These are phyloP conservation scores for Collybia sp. DNA, from an alignment of 768 basidiomycete species.

Conservation along the genomic window DNA sequence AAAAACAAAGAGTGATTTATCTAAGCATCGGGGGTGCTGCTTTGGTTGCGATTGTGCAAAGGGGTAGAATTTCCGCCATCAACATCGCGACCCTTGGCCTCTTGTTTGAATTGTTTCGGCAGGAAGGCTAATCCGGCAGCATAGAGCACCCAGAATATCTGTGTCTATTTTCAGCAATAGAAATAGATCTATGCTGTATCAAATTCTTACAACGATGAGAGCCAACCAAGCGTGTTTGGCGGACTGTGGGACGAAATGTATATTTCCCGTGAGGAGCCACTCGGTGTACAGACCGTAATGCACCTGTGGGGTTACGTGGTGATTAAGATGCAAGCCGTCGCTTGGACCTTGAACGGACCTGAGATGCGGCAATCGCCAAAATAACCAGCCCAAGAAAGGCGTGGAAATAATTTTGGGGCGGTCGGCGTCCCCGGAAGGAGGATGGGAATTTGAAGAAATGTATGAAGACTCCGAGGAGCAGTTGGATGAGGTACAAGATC, in stretches of 20 bases:
- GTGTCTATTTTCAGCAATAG: conserved; percentile 2
- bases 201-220: conserved; percentile 29
- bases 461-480: conserved; percentile 41
- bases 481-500: conserved; percentile 48
- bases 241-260: conserved; percentile 29
- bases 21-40: neutral
- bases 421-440: conserved; percentile 31
- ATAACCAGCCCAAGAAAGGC: conserved; percentile 49
- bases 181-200: conserved; percentile 1
- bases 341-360: conserved; percentile 26
- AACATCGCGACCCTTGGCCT: conserved; percentile 18
- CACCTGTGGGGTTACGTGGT: conserved; percentile 24
- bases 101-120: conserved; percentile 41
- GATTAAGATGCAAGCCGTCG: neutral
- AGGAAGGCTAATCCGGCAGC: conserved; percentile 34
- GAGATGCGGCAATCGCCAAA: conserved; percentile 47
- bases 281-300: conserved; percentile 47
- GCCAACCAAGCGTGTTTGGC: conserved; percentile 46
- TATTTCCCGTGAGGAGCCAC: conserved; percentile 31
- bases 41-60: conserved; percentile 1
- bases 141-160: conserved; percentile 48
- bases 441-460: conserved; percentile 46
- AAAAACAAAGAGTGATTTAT: conserved; percentile 3
- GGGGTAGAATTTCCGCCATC: conserved; percentile 12
- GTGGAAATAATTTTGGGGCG: conserved; percentile 53